These are phyloP conservation scores for Lentinula raphanica DNA, from an alignment of 768 basidiomycete species.

Conservation along the genomic window DNA sequence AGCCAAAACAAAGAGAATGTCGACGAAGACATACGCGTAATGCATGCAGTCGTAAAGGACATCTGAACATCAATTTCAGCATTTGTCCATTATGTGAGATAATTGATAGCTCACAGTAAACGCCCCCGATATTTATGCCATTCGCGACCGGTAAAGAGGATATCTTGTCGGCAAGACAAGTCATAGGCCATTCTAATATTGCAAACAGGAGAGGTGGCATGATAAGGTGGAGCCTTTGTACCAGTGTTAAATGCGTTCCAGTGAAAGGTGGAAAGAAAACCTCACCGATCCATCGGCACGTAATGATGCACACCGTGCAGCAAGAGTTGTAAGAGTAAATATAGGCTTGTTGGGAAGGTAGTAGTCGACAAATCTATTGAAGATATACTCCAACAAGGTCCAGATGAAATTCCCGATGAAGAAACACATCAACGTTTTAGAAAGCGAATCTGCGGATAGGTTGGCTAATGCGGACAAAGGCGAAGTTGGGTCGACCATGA, in stretches of 20 bases:
- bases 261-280: constrained; percentile 5
- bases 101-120: constrained; percentile 52
- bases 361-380: constrained; percentile 92
- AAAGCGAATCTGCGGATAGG: constrained; percentile 46
- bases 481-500: constrained; percentile 50
- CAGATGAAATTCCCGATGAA: constrained; percentile 83
- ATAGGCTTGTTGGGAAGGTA: constrained; percentile 76
- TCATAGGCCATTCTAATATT: constrained; percentile 78
- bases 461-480: constrained; percentile 44
- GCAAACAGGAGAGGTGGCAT: constrained; percentile 92
- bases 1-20: not conserved
- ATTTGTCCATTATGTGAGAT: not conserved
- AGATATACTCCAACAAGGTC: constrained; percentile 88
- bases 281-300: constrained; percentile 90
- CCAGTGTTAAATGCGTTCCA: not conserved
- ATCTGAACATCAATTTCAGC: constrained; percentile 37
- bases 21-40: constrained; percentile 63
- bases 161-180: constrained; percentile 70
- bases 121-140: constrained; percentile 82
- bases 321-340: constrained; percentile 86
- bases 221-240: constrained; percentile 70
- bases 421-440: constrained; percentile 65
- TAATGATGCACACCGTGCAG: constrained; percentile 97
- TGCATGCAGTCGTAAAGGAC: constrained; percentile 88
- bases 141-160: constrained; percentile 87